Evolutionary conservation across 2,329 filamentous ascomycete genomes (phyloP), one percentile per base, ranked within the genome.

Genomic region (Aspergillus brasiliensis): DNA sequence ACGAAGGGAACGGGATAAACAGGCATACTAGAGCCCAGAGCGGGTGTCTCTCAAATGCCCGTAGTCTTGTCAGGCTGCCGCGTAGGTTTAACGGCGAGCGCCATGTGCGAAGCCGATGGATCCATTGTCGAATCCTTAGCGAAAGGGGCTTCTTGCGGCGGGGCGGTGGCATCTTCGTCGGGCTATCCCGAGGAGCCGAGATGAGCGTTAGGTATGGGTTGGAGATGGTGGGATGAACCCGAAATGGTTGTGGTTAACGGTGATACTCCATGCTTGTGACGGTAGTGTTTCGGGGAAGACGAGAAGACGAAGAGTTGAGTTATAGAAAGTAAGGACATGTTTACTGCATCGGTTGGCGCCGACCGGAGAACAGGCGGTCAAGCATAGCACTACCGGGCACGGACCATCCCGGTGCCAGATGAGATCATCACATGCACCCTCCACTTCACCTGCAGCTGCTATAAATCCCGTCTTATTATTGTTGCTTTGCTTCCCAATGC

Each of bases 1-100:
- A 71, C 37, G 63, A 60, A 13, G 68, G 70, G 21, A 63, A 67
- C 7, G 69, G 68, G 8, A 67, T 58, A 21, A 69, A 65, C 48
- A 72, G 23, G 19, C 62, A 61, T 8, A 72, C 34, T 3, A 73
- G 59, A 2, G 62, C 47, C 5, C 65, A 59, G 3, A 65, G 48
- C 8, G 69, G 68, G 21, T 64, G 52, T 42, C 65, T 57, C 42
- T 69, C 58, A 28, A 66, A 59, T 42, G 66, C 59, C 3, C 42
- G 59, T 8, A 71, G 64, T 34, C 69, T 67, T 10, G 52, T 57
- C 34, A 67, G 55, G 37, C 65, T 71, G 25, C 58, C 38, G 15
- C 67, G 63, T 25, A 72, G 28, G 8, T 57, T 59, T 11, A 72
- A 62, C 11, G 67, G 69, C n/a, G 61, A 51, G 23, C 58, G 51